Conservation (phyloP, 2,329 filamentous ascomycete species). For the Dactylellina parvicollis region DNA sequence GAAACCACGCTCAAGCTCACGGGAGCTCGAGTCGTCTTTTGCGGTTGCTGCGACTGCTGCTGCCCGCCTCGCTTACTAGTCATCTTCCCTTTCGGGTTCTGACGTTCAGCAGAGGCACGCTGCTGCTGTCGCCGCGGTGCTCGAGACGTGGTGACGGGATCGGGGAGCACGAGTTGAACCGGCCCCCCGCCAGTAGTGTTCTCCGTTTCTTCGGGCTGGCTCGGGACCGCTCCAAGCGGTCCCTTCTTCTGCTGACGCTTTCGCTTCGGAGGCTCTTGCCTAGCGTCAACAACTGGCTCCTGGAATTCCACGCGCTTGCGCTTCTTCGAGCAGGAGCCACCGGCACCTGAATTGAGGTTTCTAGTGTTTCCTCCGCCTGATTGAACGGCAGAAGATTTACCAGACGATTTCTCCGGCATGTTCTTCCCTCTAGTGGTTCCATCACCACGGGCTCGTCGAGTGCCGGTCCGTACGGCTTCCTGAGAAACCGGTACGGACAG, state of each 20-base stretch:
- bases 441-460: neutral
- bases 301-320: slow-evolving; percentile 31
- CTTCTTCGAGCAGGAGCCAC: slow-evolving; percentile 19
- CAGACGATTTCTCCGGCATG: neutral
- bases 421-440: neutral
- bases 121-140: neutral
- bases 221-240: slow-evolving; percentile 6
- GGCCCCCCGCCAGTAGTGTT: neutral
- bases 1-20: neutral
- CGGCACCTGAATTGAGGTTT: slow-evolving; percentile 3
- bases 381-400: slow-evolving; percentile 4
- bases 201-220: neutral
- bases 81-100: neutral
- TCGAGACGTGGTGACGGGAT: slow-evolving; percentile 13
- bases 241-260: slow-evolving; percentile 9
- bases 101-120: neutral
- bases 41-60: slow-evolving; percentile 2
- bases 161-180: slow-evolving; percentile 1
- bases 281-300: slow-evolving; percentile 2
- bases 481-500: neutral
- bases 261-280: neutral
- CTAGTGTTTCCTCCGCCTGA: neutral
- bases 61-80: neutral
- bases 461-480: neutral
- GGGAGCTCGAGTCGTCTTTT: neutral